Evolutionary conservation across 441 rosid species (phyloP).

Genomic region (Syzygium syzygioides): DNA sequence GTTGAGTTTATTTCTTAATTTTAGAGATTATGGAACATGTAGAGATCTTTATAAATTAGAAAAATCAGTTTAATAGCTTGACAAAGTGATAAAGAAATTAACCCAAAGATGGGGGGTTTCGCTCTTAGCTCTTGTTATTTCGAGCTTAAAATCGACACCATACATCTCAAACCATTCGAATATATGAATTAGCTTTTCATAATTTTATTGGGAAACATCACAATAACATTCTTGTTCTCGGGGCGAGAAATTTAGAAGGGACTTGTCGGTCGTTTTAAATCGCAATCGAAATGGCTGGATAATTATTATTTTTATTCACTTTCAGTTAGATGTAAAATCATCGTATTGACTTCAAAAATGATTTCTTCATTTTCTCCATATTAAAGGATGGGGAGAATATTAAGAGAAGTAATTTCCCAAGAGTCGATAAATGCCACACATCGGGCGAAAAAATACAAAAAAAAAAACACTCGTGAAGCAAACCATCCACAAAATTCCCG

Average conservation of each 20-base stretch:
- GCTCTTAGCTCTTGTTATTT: neutral
- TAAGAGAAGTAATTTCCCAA: neutral
- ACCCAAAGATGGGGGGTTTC: neutral
- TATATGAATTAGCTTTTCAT: neutral
- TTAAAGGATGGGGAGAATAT: neutral
- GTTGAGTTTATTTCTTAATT: neutral
- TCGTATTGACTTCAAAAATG: neutral
- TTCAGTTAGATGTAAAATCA: neutral
- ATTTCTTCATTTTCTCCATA: neutral
- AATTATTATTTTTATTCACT: neutral
- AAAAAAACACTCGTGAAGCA: neutral
- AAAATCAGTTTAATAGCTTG: neutral
- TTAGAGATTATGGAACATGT: neutral
- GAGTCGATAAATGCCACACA: neutral
- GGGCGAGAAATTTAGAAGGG: neutral
- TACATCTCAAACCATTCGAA: neutral
- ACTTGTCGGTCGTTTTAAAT: neutral
- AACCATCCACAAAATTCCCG: constrained; percentile 10
- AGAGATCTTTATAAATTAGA: neutral
- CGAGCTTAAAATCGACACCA: neutral
- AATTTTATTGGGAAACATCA: neutral
- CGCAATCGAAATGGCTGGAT: neutral
- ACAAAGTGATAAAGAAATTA: neutral
- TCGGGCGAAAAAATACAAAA: neutral
- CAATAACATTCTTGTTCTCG: neutral